phyloP scores from a whole-genome alignment of 2,329 filamentous ascomycete species.

The Pseudodiploospora longispora region DNA sequence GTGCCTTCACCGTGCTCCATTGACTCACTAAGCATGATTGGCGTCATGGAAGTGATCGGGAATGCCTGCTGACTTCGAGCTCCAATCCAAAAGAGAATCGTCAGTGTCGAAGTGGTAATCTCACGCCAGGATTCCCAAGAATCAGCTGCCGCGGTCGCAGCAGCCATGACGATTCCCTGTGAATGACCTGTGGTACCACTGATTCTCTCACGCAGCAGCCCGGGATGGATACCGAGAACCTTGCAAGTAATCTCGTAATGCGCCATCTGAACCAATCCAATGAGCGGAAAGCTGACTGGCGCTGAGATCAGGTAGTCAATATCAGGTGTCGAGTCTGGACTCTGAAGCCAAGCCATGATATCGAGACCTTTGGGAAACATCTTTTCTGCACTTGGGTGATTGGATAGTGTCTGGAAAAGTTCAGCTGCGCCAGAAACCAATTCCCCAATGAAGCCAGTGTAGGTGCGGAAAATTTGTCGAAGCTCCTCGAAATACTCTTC shows the following conservation, averaged over 20 bases:
- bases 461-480: conserved; percentile 82
- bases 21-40: conserved; percentile 84
- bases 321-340: conserved; percentile 84
- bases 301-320: conserved; percentile 90
- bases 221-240: conserved; percentile 80
- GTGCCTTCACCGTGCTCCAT: conserved; percentile 89
- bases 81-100: conserved; percentile 97
- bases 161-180: conserved; percentile 89
- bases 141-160: conserved; percentile 80
- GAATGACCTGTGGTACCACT: conserved; percentile 92
- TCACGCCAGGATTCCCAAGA: conserved; percentile 90
- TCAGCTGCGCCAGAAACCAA: conserved; percentile 75
- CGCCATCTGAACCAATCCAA: conserved; percentile 89
- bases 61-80: conserved; percentile 95
- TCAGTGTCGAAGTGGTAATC: conserved; percentile 71
- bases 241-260: conserved; percentile 95
- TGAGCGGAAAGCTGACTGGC: conserved; percentile 90
- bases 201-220: conserved; percentile 76
- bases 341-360: conserved; percentile 85
- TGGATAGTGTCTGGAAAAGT: conserved; percentile 75
- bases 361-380: conserved; percentile 96
- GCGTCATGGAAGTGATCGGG: conserved; percentile 86
- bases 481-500: conserved; percentile 99
- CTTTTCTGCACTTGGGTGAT: conserved; percentile 82
- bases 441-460: conserved; percentile 82